Base-by-base conservation (phyloP, 208 protist genomes). In the Leishmania tarentolae region DNA sequence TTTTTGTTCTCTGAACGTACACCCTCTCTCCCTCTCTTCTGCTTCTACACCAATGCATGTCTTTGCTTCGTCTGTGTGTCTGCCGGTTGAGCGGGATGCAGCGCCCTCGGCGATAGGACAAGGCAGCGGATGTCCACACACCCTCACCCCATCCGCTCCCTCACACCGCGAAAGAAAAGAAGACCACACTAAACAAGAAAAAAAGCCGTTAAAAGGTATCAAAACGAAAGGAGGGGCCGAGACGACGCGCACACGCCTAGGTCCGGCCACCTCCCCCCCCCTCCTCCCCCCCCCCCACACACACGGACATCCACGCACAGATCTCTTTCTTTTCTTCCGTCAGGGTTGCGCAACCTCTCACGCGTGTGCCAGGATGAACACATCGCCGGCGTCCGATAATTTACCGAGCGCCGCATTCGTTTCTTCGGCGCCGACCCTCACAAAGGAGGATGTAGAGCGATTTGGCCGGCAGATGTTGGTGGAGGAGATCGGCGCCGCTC, bases 381-480 rank as follows among this genome's bases (percentile, higher is more conserved):
- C 46, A n/a, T 13, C 15, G 72, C 9, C 42, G 35, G 28, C 0
- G 19, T 13, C 15, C 17, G 28, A 40, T 44, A 3, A 21, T 40
- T 3, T 50, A 24, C 74, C 52, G 40, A 8, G 3, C 37, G 24
- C 56, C 35, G 74, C 56, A 19, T 88, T 91, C 76, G 75, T 71
- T 35, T 88, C 74, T 19, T 83, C 81, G 0, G 80, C 87, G 1
- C 50, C 79, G 19, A 87, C 82, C 7, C 87, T 98, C 24, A 92
- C 88, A 0, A 89, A 83, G 52, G 85, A 87, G 1, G 91, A 95
- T 42, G 86, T 98, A 35, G 94, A 97, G 85, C 91, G 95, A 24
- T 98, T 95, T 78, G 96, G 94, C 0, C 86, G 95, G 35, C 96
- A 98, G 76, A 95, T 98, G 63, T 87, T 98, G 46, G 87, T 96